Evolutionary conservation across 495 filamentous ascomycete species (phyloP), one percentile per base, ranked within the genome.

Genomic region (Trichoderma gamsii): DNA sequence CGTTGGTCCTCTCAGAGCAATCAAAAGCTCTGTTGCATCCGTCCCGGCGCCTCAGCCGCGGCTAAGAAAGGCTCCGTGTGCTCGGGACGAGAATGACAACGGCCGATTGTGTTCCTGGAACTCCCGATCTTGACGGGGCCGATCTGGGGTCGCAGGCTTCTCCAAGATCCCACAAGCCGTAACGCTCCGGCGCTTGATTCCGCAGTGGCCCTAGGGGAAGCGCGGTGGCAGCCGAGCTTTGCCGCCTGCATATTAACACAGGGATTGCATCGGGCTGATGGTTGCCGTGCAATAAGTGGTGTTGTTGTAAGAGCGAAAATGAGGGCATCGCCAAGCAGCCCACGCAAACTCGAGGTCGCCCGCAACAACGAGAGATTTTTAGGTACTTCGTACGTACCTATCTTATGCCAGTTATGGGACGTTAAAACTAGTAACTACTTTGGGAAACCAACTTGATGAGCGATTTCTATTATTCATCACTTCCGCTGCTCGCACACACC

Each of bases 111-210:
- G 56, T 61, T 61, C 56, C 56, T 61, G 56, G 56, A 61, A 61
- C 23, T 61, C 56, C 56, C 56, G 56, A 61, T 61, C 56, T 61
- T 21, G n/a, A 61, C 56, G 56, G 56, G 56, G 56, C 56, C 56
- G 56, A 61, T 61, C 56, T 61, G 56, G 56, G 56, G 56, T 61
- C 56, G 56, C 23, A 61, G 27, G 56, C 56, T 61, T 61, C 56
- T 61, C 56, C 56, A 61, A 61, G 56, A 61, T 61, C 56, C 56
- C 56, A 61, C 56, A 61, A 61, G 56, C 56, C 56, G 56, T 61
- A 61, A 61, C 56, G 56, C 56, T 61, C 56, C 56, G 56, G 56
- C 56, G 56, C 56, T 61, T 61, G 56, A 61, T 61, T 61, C 56
- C 56, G 56, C 27, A 61, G 27, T 7, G 27, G 56, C 56, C 49